Conservation (phyloP, 331 rosid species). For the Ulmus americana region DNA sequence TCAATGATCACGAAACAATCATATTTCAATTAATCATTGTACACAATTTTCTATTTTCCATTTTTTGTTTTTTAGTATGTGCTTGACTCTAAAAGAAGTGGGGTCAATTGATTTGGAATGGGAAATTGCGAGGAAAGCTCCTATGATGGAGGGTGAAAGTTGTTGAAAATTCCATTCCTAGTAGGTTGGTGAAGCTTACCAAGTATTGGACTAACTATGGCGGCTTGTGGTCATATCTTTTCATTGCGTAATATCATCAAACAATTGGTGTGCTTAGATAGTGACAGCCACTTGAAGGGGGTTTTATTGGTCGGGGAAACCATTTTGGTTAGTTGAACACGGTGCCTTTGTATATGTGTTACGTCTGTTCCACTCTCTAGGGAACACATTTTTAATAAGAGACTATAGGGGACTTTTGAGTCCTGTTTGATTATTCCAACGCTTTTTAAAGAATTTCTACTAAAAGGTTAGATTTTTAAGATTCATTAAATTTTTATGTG, state of each 20-base stretch:
- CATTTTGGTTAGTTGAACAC: constrained; percentile 25
- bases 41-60: constrained; percentile 15
- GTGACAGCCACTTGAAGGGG: constrained; percentile 25
- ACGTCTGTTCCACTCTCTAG: constrained; percentile 17
- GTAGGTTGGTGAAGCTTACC: constrained; percentile 24
- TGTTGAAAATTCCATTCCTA: constrained; percentile 17
- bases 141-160: constrained; percentile 17
- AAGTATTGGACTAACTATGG: constrained; percentile 12
- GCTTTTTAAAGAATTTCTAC: neutral
- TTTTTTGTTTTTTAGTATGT: constrained; percentile 5
- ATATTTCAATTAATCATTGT: constrained; percentile 31
- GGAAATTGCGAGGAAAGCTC: constrained; percentile 25
- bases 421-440: neutral
- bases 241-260: constrained; percentile 9
- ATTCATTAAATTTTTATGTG: no score
- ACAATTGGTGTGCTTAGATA: constrained; percentile 29
- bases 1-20: constrained; percentile 18
- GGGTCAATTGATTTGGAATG: constrained; percentile 6
- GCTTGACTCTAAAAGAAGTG: constrained; percentile 2
- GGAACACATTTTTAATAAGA: neutral
- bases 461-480: no score
- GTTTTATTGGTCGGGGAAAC: constrained; percentile 9
- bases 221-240: constrained; percentile 18
- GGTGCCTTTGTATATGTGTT: constrained; percentile 6
- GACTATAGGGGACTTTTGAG: neutral